Evolutionary conservation across 495 filamentous ascomycete genomes (phyloP), one percentile per base, ranked within the genome.

Genomic region (Amphirosellinia nigrospora): DNA sequence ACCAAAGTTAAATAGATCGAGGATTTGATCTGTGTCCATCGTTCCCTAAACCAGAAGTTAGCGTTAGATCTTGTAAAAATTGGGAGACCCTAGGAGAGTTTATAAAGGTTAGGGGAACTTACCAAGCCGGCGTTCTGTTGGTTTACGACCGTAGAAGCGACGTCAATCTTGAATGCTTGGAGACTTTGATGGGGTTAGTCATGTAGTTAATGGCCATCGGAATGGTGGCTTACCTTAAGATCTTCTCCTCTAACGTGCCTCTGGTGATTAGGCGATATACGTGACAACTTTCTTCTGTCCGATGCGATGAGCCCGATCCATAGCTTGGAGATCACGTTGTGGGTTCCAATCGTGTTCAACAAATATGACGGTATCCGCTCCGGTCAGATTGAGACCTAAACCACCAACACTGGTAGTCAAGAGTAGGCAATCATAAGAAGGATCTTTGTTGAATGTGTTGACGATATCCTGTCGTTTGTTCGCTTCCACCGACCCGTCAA

Each of bases 281-380:
- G 78, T 99, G 68, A 99, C 96, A 23, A 98, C 95, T 85, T 98
- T 98, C 90, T 98, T 98, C 84, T 99, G 96, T 5, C 96, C 96
- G 73, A 99, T 99, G 74, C 96, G 90, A 82, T 99, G 96, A 11
- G 96, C 96, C 58, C 96, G 94, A 77, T 99, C 96, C 96, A 99
- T 99, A 72, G 96, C 96, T 79, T 99, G 96, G 73, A 99, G 87
- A 81, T 99, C 96, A 80, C 97, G 97, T 78, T 98, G 96, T 39
- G 96, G 96, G 77, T 99, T 99, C 96, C 96, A 99, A 80, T 99
- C 96, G 79, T 99, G 96, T 81, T 99, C 96, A 32, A 99, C 96
- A 76, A 99, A 99, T 72, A 98, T 99, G 71, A 99, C 96, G 0
- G 96, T 99, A 81, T 99, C 96, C 10, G 96, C 96, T 71, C 96